These are phyloP conservation scores for Imleria badia DNA, from an alignment of 768 basidiomycete species.

Conservation along the genomic window DNA sequence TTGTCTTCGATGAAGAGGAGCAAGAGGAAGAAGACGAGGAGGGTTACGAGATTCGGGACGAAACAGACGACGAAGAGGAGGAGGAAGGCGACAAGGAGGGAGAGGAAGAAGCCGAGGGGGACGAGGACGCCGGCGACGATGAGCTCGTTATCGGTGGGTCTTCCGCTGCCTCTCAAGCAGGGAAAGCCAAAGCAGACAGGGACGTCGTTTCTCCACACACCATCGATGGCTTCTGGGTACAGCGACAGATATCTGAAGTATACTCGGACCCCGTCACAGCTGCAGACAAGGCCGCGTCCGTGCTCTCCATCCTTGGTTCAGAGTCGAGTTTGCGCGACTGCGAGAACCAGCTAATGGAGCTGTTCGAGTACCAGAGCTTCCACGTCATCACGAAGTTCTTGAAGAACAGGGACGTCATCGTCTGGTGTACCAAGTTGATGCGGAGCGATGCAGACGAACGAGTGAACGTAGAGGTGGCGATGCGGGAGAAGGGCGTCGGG, in stretches of 20 bases:
- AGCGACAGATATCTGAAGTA: slow-evolving; percentile 86
- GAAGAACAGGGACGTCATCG: slow-evolving; percentile 93
- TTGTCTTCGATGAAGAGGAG: slow-evolving; percentile 97
- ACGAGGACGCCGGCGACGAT: slow-evolving; percentile 54
- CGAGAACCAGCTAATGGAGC: slow-evolving; percentile 95
- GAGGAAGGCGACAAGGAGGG: slow-evolving; percentile 44
- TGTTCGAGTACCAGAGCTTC: slow-evolving; percentile 93
- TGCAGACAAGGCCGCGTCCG: slow-evolving; percentile 83
- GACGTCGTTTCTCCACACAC: slow-evolving; percentile 85
- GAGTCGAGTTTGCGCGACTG: slow-evolving; percentile 88
- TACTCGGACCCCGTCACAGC: slow-evolving; percentile 95
- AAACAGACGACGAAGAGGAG: slow-evolving; percentile 74
- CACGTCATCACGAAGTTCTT: slow-evolving; percentile 86
- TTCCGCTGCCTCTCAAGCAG: slow-evolving; percentile 43
- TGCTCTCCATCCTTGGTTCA: slow-evolving; percentile 82
- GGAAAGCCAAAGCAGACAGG: slow-evolving; percentile 60
- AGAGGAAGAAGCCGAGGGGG: slow-evolving; percentile 44
- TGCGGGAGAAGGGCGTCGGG: slow-evolving; percentile 95
- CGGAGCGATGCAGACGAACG: slow-evolving; percentile 86
- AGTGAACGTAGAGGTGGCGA: slow-evolving; percentile 93
- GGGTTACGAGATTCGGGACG: slow-evolving; percentile 82
- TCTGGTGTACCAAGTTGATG: slow-evolving; percentile 97
- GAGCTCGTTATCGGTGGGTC: slow-evolving; percentile 80
- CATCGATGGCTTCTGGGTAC: slow-evolving; percentile 98
- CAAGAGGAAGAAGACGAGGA: slow-evolving; percentile 92